Percentiles rank a stretch among this genome's conserved stretches.
phyloP scores from a whole-genome alignment of 106 monocot genomes.

The Cymbidium sinense region DNA sequence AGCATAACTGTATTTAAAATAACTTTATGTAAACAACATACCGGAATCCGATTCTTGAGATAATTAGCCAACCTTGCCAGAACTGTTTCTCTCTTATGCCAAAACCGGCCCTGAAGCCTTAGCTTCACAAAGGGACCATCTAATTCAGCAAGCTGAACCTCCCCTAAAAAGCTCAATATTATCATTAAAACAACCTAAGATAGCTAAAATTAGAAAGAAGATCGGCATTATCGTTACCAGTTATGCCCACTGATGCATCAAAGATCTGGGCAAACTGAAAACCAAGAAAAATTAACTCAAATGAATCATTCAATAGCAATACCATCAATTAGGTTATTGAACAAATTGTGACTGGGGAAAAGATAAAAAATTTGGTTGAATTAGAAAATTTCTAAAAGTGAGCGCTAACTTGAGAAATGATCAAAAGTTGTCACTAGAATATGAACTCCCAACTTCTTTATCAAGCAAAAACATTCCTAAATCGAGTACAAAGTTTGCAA shows the following conservation, averaged over 20 bases:
- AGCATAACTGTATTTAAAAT: too few species aligned
- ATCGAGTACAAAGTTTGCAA: background rate
- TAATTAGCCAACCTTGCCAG: conserved; percentile 64
- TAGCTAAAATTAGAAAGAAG: background rate
- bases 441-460: background rate
- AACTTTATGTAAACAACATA: conserved; percentile 15
- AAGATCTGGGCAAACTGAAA: conserved; percentile 61
- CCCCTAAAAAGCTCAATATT: conserved; percentile 26
- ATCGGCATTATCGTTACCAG: conserved; percentile 20
- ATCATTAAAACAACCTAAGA: background rate
- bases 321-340: too few species aligned
- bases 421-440: background rate
- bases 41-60: conserved; percentile 80
- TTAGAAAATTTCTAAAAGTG: too few species aligned
- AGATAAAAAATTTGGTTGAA: too few species aligned
- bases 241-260: conserved; percentile 51
- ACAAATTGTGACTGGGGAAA: too few species aligned
- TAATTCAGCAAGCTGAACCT: conserved; percentile 73
- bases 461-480: background rate
- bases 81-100: conserved; percentile 68
- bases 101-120: conserved; percentile 68
- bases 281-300: background rate
- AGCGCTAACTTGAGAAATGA: background rate
- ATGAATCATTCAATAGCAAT: background rate
- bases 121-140: conserved; percentile 89